Evolutionary conservation across 2,329 filamentous ascomycete species (phyloP).

Genomic region (Zopfia rhizophila): DNA sequence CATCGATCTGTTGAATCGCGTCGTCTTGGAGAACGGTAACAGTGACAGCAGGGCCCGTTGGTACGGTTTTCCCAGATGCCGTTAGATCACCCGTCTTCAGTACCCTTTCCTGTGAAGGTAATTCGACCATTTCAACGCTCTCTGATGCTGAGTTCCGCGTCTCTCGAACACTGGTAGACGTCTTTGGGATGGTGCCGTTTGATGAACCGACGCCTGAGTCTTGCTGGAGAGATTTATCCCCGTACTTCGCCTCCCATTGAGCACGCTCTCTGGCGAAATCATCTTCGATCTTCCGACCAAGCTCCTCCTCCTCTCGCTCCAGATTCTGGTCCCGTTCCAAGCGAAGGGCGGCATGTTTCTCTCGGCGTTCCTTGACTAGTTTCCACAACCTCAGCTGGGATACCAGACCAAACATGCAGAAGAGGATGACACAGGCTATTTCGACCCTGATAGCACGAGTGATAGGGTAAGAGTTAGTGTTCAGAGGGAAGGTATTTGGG

Average conservation of each 20-base stretch:
- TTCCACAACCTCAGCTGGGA: constrained; percentile 91
- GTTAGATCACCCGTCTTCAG: constrained; percentile 55
- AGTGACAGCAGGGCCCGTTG: constrained; percentile 59
- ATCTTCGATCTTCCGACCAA: constrained; percentile 74
- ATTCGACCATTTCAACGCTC: constrained; percentile 67
- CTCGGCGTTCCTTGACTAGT: constrained; percentile 69
- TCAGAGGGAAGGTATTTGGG: constrained; percentile 77
- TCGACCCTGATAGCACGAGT: constrained; percentile 89
- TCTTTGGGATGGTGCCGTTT: constrained; percentile 45
- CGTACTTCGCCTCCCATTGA: constrained; percentile 83
- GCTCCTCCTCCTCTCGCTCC: constrained; percentile 73
- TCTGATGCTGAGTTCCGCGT: constrained; percentile 55
- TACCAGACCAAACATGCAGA: constrained; percentile 79
- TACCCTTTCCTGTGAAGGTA: constrained; percentile 50
- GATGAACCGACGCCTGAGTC: constrained; percentile 64
- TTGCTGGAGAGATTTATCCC: constrained; percentile 62
- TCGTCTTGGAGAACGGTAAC: constrained; percentile 66
- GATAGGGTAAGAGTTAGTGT: constrained; percentile 81
- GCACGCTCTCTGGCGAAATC: constrained; percentile 69
- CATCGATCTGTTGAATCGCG: constrained; percentile 45
- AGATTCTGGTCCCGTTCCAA: constrained; percentile 67
- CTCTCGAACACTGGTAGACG: constrained; percentile 45
- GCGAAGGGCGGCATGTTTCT: constrained; percentile 57
- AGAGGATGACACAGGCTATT: constrained; percentile 78
- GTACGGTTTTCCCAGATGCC: constrained; percentile 43